phyloP scores from a whole-genome alignment of 345 rosid genomes.

The Anacardium occidentale region DNA sequence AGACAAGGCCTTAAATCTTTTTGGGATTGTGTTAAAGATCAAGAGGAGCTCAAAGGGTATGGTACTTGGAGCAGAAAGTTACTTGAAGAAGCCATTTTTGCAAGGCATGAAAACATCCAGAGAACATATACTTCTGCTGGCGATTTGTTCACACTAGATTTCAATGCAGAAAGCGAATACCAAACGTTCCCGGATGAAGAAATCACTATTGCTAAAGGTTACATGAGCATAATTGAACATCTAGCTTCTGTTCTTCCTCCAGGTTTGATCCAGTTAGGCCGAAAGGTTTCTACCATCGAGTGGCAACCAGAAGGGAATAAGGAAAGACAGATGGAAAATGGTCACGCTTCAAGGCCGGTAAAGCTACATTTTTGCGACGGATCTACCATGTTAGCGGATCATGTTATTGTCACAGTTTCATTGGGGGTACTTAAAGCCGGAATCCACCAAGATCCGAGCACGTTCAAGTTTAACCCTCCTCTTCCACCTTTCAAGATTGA shows the following conservation, averaged over 20 bases:
- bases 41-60: conserved; percentile 33
- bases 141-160: conserved; percentile 71
- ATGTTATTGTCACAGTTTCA: conserved; percentile 85
- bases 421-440: conserved; percentile 88
- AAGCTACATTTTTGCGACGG: conserved; percentile 86
- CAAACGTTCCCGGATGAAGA: conserved; percentile 91
- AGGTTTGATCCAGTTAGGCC: conserved; percentile 63
- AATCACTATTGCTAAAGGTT: conserved; percentile 91
- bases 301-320: conserved; percentile 53
- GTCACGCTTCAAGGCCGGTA: conserved; percentile 43
- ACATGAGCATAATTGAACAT: conserved; percentile 56
- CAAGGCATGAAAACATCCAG: conserved; percentile 70
- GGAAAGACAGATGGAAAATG: conserved; percentile 32
- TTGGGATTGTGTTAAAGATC: conserved; percentile 40
- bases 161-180: conserved; percentile 82
- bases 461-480: conserved; percentile 77
- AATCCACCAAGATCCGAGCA: conserved; percentile 42
- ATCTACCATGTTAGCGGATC: conserved; percentile 72
- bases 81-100: conserved; percentile 71
- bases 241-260: conserved; percentile 77
- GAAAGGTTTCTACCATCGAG: conserved; percentile 59
- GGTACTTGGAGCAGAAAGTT: conserved; percentile 53
- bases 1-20: conserved; percentile 55
- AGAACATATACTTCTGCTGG: conserved; percentile 90
- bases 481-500: conserved; percentile 70